Evolutionary conservation across 768 basidiomycete genomes (phyloP), one percentile per base, ranked within the genome.

Genomic region (Leccinum broughii): DNA sequence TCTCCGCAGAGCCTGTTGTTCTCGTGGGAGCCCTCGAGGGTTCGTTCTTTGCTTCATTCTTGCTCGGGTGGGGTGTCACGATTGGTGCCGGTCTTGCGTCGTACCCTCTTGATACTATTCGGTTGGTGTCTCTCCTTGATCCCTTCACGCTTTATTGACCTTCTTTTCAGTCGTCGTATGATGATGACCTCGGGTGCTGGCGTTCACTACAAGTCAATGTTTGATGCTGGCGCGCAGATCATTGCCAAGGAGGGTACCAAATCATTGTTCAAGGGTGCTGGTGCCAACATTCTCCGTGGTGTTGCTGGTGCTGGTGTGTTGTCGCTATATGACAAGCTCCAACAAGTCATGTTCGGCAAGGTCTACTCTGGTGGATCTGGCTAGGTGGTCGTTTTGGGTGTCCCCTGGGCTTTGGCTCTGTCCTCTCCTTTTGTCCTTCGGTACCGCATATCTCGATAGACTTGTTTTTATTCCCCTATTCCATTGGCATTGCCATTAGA

Each of bases 301-400:
- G 94, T 99, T 75, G 96, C 97, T 76, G 97, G 97, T 83, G 96
- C 96, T 77, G 96, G 96, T 93, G 97, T 98, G 70, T 80, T 99
- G 75, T 98, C 97, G 55, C 82, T 98, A 63, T 98, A 98, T 81
- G 97, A 98, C 88, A 96, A 98, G 83, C 87, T 97, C 73, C 96
- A 98, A 78, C 83, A 93, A 76, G 77, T 93, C 69, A 78, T 95
- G 85, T 98, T 98, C 80, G 95, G 95, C 87, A 97, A 96, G 86
- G 95, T 98, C 78, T 98, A 98, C 91, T 89, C 94, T 67, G 95
- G 93, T 82, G 93, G 91, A 88, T 76, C 62, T 57, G 72, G 74
- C 17, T 74, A 65, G 62, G 66, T 28, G 48, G 35, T 55, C 55
- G 11, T 51, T 50, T 59, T 55, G 49, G 58, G 54, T 64, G 58